Percentiles rank a stretch among this genome's conserved stretches.
phyloP scores from a whole-genome alignment of 805 yeast genomes.

The Metschnikowia noctiluminum region DNA sequence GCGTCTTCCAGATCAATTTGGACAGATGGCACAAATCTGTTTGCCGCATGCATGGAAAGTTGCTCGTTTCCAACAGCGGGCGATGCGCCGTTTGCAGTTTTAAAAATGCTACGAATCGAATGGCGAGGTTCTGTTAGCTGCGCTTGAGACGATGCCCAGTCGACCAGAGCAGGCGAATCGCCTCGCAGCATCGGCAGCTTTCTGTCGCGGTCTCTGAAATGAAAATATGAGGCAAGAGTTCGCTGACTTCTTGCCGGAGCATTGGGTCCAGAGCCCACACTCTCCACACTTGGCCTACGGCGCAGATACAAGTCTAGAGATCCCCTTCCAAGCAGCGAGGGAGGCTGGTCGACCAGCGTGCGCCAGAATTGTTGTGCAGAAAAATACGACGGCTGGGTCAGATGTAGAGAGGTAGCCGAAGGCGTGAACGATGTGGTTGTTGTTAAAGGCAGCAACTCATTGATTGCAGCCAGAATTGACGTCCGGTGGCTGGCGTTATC shows the following conservation, averaged over 20 bases:
- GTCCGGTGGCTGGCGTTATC: conserved; percentile 15
- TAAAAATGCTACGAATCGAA: conserved; percentile 33
- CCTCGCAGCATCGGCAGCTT: conserved; percentile 12
- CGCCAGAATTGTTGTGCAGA: conserved; percentile 42
- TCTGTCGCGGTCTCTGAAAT: conserved; percentile 22
- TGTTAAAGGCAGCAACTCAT: conserved; percentile 40
- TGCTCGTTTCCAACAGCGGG: neutral
- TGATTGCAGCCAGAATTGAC: conserved; percentile 12
- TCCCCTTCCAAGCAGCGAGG: conserved; percentile 26
- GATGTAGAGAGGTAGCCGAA: conserved; percentile 38
- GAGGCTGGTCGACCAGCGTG: conserved; percentile 36
- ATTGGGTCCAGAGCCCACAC: conserved; percentile 21
- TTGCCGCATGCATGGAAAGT: too few relatives aligned
- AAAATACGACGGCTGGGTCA: conserved; percentile 42
- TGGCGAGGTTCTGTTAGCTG: conserved; percentile 25
- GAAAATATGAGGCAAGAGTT: conserved; percentile 38
- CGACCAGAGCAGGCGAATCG: conserved; percentile 1
- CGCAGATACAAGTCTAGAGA: conserved; percentile 33
- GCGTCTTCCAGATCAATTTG: neutral
- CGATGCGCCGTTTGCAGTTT: conserved; percentile 12
- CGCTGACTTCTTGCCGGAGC: conserved; percentile 14
- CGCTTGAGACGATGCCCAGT: conserved; percentile 2
- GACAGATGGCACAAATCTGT: neutral
- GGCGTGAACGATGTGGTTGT: conserved; percentile 44
- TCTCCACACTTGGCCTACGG: conserved; percentile 29